Base-by-base conservation (phyloP, 2,329 filamentous ascomycete species). In the Hyphodiscus sp. region DNA sequence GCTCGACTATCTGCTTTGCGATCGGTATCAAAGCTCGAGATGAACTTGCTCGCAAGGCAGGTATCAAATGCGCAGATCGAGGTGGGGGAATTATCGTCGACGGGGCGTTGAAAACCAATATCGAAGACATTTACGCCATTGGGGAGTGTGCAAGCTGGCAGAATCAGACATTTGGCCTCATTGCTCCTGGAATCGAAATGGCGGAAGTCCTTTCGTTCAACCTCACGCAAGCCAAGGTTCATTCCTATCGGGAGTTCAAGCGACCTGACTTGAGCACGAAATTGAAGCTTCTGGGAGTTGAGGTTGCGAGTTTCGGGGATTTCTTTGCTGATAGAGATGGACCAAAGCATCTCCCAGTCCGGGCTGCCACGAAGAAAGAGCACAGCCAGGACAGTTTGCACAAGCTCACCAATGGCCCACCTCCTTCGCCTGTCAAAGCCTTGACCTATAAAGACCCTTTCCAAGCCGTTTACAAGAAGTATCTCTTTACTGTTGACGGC, bases 71-170 rank as follows among this genome's bases (percentile, higher is more conserved):
- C 51, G 84, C 85, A 0, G 81, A 85, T 58, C 75, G 86, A 30
- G 86, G 87, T 13, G 87, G 89, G 49, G 87, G 88, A n/a, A 83
- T 91, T 51, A 78, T 91, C 33, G 58, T 63, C 18, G 53, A 54
- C 20, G 88, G 48, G 88, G 88, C n/a, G 83, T 91, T 51, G 78
- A 91, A 26, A 57, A 95, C 91, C 1, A 94, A 82, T 30, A 69
- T 78, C 3, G 75, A 82, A 0, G 83, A 86, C 58, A 81, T 96
- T 48, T 96, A 94, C 67, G 91, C 91, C 46, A 86, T 96, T 48
- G 91, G 91, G 53, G 91, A 96, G 70, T 96, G 91, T 63, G 90
- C 91, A 5, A 94, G 86, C 71, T 96, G 89, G 89, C 79, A 91
- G 58, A 86, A 82, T 61, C 87, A 94, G 69, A 91, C 89, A 0